Evolutionary conservation across 2,329 filamentous ascomycete genomes (phyloP).

Genomic region (Ceratocystis albifundus): DNA sequence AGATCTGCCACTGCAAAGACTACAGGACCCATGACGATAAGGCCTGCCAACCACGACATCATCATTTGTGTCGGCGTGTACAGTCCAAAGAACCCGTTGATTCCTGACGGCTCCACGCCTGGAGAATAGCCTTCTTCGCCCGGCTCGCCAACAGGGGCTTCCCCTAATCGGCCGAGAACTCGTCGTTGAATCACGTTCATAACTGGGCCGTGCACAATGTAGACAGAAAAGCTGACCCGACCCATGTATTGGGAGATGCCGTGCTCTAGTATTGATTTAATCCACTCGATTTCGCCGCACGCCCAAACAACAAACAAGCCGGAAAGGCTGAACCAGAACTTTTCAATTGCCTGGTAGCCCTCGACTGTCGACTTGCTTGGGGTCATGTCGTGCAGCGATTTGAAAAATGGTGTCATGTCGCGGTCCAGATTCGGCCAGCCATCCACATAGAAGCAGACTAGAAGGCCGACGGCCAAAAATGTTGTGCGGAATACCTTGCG

Average conservation of each 20-base stretch:
- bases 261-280: slow-evolving; percentile 42
- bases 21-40: slow-evolving; percentile 22
- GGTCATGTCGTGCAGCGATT: slow-evolving; percentile 41
- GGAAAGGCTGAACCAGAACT: slow-evolving; percentile 47
- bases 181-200: slow-evolving; percentile 20
- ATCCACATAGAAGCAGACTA: slow-evolving; percentile 30
- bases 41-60: slow-evolving; percentile 21
- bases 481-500: slow-evolving; percentile 7
- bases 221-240: slow-evolving; percentile 49
- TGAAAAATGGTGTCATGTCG: slow-evolving; percentile 22
- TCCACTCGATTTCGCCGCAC: slow-evolving; percentile 36
- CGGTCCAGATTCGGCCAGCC: slow-evolving; percentile 22
- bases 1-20: slow-evolving; percentile 23
- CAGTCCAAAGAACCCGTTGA: slow-evolving; percentile 22
- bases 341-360: slow-evolving; percentile 35
- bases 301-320: slow-evolving; percentile 42
- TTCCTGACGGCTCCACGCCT: slow-evolving; percentile 15
- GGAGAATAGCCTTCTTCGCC: slow-evolving; percentile 16
- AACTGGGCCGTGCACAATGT: slow-evolving; percentile 41
- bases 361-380: slow-evolving; percentile 39
- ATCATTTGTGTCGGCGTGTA: slow-evolving; percentile 21
- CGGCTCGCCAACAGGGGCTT: slow-evolving; percentile 19
- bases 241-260: slow-evolving; percentile 46
- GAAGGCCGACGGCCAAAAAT: slow-evolving; percentile 16
- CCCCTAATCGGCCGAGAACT: slow-evolving; percentile 15